These are phyloP conservation scores for Aphanomyces astaci DNA, from an alignment of 352 stramenopile species.

Conservation along the genomic window DNA sequence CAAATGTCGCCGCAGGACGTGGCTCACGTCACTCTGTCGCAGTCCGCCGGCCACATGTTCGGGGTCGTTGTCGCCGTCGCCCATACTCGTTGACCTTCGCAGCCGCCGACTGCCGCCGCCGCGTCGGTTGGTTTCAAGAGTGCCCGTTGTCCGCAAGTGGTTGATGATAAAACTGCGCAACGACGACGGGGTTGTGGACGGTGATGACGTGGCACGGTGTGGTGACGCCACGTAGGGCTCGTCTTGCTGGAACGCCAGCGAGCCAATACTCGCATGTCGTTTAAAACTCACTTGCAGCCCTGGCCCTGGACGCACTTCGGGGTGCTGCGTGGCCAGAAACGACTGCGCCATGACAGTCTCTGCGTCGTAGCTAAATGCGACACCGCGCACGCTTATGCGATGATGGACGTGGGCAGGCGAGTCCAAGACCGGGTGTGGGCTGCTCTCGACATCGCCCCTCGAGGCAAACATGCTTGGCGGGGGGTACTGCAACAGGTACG, in stretches of 20 bases:
- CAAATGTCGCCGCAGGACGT: not conserved
- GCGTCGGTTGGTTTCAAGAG: not conserved
- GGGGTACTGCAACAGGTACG: constrained; percentile 68
- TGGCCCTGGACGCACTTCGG: constrained; percentile 32
- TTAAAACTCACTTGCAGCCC: constrained; percentile 59
- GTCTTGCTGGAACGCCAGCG: constrained; percentile 58
- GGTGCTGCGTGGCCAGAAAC: constrained; percentile 75
- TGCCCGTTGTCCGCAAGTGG: not conserved
- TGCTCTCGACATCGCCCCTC: no score
- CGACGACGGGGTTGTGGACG: not conserved
- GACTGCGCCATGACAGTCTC: constrained; percentile 86
- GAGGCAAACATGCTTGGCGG: constrained; percentile 52
- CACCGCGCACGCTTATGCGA: constrained; percentile 44
- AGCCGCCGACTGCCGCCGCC: not conserved
- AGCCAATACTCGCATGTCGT: constrained; percentile 75
- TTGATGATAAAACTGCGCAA: not conserved
- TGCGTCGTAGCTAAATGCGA: constrained; percentile 82
- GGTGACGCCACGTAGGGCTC: not conserved
- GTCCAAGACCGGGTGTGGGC: no score
- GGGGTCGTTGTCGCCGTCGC: not conserved
- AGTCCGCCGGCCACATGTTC: not conserved
- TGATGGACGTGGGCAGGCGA: no score
- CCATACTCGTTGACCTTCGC: not conserved
- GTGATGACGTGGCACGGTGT: not conserved
- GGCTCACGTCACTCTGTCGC: not conserved